Evolutionary conservation across 768 basidiomycete species (phyloP).

Genomic region (Holtermanniella nyarrowii): DNA sequence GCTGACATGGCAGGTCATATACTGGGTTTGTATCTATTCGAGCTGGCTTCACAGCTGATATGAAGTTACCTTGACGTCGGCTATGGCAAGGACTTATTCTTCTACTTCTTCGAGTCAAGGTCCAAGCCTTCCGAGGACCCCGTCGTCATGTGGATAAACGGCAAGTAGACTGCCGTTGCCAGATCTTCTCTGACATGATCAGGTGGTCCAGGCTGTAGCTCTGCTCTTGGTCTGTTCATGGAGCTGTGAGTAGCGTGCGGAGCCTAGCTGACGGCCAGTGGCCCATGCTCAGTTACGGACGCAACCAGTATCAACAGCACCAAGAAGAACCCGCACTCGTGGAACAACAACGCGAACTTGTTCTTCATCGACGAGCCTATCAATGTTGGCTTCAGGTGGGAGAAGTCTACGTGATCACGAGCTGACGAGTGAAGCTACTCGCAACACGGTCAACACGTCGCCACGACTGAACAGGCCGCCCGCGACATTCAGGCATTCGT

Average conservation of each 20-base stretch:
- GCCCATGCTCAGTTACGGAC: conserved; percentile 57
- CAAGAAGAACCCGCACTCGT: conserved; percentile 37
- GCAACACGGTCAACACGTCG: conserved; percentile 43
- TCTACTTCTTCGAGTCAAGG: conserved; percentile 67
- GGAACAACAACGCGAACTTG: conserved; percentile 42
- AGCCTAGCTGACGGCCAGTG: conserved; percentile 37
- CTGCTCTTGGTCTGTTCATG: conserved; percentile 58
- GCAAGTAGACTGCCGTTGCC: conserved; percentile 6
- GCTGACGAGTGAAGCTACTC: not conserved
- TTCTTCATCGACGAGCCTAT: conserved; percentile 54
- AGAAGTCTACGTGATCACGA: no score
- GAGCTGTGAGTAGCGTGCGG: conserved; percentile 44
- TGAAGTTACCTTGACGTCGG: conserved; percentile 34
- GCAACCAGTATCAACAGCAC: conserved; percentile 37
- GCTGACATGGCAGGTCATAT: not conserved
- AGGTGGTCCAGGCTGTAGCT: conserved; percentile 53
- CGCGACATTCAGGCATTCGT: conserved; percentile 65
- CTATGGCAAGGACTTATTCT: conserved; percentile 41
- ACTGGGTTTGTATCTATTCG: no score
- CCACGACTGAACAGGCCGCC: conserved; percentile 70
- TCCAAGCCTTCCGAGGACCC: conserved; percentile 40
- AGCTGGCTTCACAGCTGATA: no score
- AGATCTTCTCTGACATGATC: not conserved
- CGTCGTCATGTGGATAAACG: conserved; percentile 41
- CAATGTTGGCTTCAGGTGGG: conserved; percentile 42